Evolutionary conservation across 1,284 basidiomycete genomes (phyloP).

Genomic region (Stygiomarasmius scandens): DNA sequence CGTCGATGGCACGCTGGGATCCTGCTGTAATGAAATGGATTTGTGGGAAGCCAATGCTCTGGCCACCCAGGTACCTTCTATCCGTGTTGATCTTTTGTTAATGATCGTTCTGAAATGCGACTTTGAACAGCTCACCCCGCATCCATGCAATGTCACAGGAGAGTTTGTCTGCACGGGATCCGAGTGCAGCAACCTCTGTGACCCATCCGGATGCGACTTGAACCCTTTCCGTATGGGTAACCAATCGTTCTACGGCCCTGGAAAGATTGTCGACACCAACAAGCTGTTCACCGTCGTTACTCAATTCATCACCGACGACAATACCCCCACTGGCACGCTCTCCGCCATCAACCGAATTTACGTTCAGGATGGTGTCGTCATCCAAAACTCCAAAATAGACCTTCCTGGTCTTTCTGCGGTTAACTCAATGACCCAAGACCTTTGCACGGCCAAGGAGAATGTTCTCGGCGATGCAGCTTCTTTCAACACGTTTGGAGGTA

Average conservation of each 20-base stretch:
- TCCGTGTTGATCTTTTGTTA: too few relatives aligned
- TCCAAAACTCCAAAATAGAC: slow-evolving; percentile 44
- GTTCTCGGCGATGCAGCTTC: slow-evolving; percentile 38
- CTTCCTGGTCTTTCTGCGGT: slow-evolving; percentile 34
- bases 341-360: slow-evolving; percentile 48
- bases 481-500: slow-evolving; percentile 41
- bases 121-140: slow-evolving; percentile 49
- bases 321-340: slow-evolving; percentile 42
- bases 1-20: slow-evolving; percentile 46
- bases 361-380: slow-evolving; percentile 45
- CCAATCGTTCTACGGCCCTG: slow-evolving; percentile 42
- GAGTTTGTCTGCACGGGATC: slow-evolving; percentile 40
- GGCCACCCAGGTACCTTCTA: too few relatives aligned
- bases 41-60: not conserved
- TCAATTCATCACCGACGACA: slow-evolving; percentile 46
- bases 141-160: slow-evolving; percentile 44
- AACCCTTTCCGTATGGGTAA: slow-evolving; percentile 51
- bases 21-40: slow-evolving; percentile 42
- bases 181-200: slow-evolving; percentile 38
- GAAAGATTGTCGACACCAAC: slow-evolving; percentile 36
- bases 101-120: too few relatives aligned
- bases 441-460: slow-evolving; percentile 36
- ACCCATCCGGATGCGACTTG: slow-evolving; percentile 50
- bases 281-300: slow-evolving; percentile 46
- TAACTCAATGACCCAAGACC: slow-evolving; percentile 36